Conservation (phyloP, 75 land plant species). For the Pinus taeda region DNA sequence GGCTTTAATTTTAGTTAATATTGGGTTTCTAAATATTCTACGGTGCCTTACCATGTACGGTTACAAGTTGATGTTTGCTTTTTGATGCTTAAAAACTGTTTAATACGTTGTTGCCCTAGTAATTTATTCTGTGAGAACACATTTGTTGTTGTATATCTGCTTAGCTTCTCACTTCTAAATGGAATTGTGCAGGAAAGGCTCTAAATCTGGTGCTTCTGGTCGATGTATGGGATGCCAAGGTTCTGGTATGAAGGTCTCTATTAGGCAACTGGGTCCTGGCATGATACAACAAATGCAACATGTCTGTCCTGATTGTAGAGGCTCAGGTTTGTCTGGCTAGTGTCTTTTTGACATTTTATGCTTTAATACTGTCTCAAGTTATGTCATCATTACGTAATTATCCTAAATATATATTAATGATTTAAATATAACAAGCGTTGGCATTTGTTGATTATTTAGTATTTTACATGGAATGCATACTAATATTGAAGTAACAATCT, state of each 20-base stretch:
- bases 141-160: not conserved
- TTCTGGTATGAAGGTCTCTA: conserved; percentile 66
- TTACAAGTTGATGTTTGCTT: too few species aligned
- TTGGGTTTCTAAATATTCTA: too few species aligned
- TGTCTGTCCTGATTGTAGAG: conserved; percentile 73
- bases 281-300: conserved; percentile 97
- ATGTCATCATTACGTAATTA: too few species aligned
- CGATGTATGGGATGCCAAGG: conserved; percentile 81
- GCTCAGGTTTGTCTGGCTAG: conserved; percentile 41
- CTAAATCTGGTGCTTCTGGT: conserved; percentile 74
- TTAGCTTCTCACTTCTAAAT: not conserved
- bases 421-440: not conserved
- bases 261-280: conserved; percentile 75
- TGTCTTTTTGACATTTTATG: not conserved
- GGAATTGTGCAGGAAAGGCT: conserved; percentile 66
- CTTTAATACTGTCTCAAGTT: too few species aligned
- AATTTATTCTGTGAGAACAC: too few species aligned
- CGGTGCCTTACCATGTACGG: too few species aligned
- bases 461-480: too few species aligned
- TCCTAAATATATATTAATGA: not conserved
- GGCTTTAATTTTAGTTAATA: too few species aligned
- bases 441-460: too few species aligned
- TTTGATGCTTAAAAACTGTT: too few species aligned
- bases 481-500: not conserved
- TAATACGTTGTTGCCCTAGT: too few species aligned